Evolutionary conservation across 495 filamentous ascomycete genomes (phyloP), one percentile per base, ranked within the genome.

Genomic region (Tuber calosporum): DNA sequence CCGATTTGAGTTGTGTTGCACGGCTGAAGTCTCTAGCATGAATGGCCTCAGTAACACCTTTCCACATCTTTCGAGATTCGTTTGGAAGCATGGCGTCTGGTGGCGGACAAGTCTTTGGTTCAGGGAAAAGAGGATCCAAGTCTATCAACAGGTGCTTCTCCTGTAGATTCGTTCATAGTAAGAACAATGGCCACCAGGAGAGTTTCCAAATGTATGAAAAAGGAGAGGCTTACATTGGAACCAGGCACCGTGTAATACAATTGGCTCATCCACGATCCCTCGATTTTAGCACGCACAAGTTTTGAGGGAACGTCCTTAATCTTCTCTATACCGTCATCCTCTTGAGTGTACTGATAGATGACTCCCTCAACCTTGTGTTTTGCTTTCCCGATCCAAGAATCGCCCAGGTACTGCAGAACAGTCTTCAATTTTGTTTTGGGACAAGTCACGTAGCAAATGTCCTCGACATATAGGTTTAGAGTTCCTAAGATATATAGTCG

Each of bases 331-430:
- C 88, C 89, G 78, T 98, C 94, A 34, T 92, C 92, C 26, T 88
- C 86, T 39, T 87, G 84, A 73, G 94, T 89, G 77, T 96, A 97
- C 62, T 87, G 89, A 84, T 95, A 99, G 69, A 98, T 86, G 38
- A 97, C 90, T 26, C 95, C 95, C 70, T 97, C 91, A 11, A 99
- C 89, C 81, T 90, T 91, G 82, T 98, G 94, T 74, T 96, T 93
- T 43, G 93, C 88, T 72, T 92, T 92, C 66, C 93, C 92, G 13
- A 97, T 86, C 94, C 96, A 99, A 42, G 93, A 92, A 70, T 99
- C 96, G 77, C 97, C 94, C 68, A 93, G 82, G 82, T 99, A 99
- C 73, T 94, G 89, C 26, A 99, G 83, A 71, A 99, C 97, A 6
- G 89, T 90, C 82, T 97, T 97, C 77, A 94, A 89, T 75, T 89